Evolutionary conservation across 1,284 basidiomycete species (phyloP).

Genomic region (Cutaneotrichosporon cavernicola): DNA sequence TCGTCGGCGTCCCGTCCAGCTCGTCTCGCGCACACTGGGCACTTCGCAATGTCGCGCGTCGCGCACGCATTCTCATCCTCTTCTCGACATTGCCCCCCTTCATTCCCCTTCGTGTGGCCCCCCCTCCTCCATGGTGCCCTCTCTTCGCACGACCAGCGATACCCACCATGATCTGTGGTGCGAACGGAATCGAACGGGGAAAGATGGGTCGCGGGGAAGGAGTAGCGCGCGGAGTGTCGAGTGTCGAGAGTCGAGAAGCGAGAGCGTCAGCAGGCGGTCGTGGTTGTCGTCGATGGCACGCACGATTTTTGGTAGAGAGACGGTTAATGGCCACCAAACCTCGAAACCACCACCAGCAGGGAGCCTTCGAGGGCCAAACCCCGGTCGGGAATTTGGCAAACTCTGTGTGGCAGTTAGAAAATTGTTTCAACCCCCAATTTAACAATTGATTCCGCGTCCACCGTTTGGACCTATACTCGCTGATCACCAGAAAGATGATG

Average conservation of each 20-base stretch:
- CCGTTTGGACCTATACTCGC: not conserved
- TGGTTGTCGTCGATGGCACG: constrained; percentile 7
- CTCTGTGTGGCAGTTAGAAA: not conserved
- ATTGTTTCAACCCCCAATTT: not conserved
- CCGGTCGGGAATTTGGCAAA: not conserved
- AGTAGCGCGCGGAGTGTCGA: not conserved
- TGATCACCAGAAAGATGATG: not conserved
- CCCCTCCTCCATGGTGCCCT: not conserved
- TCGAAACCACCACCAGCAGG: not conserved
- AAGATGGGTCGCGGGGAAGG: not conserved
- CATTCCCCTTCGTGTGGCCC: not conserved
- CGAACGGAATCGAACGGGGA: constrained; percentile 5
- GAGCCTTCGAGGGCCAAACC: not conserved
- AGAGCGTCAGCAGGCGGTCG: constrained; percentile 15
- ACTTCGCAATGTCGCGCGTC: not conserved
- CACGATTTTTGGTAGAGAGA: constrained; percentile 23
- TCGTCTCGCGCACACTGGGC: not conserved
- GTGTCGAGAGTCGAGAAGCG: constrained; percentile 1
- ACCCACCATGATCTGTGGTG: constrained; percentile 16
- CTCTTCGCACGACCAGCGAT: not conserved
- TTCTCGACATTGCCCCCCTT: not conserved
- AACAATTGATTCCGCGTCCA: not conserved
- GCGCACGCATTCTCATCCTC: not conserved
- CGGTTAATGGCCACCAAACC: constrained; percentile 5
- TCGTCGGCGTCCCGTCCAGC: not conserved